These are phyloP conservation scores for Rubia yunnanensis DNA, from an alignment of 257 asterid genomes.

Conservation along the genomic window DNA sequence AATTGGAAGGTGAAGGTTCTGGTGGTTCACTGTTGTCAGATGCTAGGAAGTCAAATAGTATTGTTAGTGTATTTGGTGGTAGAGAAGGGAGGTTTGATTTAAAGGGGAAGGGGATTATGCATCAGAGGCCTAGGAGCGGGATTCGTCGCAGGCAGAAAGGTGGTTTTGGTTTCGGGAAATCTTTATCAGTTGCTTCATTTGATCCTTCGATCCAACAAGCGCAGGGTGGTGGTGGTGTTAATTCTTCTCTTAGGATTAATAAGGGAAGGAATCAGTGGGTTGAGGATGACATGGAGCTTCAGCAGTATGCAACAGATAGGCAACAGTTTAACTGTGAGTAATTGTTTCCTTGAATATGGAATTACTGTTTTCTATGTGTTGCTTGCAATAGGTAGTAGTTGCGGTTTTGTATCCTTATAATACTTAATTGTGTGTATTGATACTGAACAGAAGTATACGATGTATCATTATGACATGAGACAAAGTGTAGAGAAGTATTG, in stretches of 20 bases:
- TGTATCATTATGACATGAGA: not conserved
- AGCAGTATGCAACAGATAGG: conserved; percentile 27
- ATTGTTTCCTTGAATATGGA: not conserved
- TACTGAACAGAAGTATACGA: not conserved
- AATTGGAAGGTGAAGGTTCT: conserved; percentile 54
- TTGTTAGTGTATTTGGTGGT: conserved; percentile 10
- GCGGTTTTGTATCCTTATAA: not conserved
- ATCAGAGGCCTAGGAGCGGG: conserved; percentile 41
- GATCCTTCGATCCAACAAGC: conserved; percentile 28
- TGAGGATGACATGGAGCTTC: conserved; percentile 15
- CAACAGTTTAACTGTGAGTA: conserved; percentile 36
- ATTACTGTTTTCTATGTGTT: not conserved
- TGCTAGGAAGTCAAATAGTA: conserved; percentile 25
- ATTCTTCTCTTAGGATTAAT: conserved; percentile 22
- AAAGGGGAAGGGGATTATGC: conserved; percentile 53
- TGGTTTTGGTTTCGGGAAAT: conserved; percentile 25
- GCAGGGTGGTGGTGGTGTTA: conserved; percentile 16
- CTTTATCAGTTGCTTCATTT: conserved; percentile 32
- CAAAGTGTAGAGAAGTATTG: conserved; percentile 1
- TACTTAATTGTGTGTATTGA: not conserved
- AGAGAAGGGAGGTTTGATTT: conserved; percentile 38
- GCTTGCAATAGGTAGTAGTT: not conserved
- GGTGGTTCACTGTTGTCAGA: conserved; percentile 48
- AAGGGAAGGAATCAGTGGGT: conserved; percentile 21
- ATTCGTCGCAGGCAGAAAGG: conserved; percentile 31